Evolutionary conservation across 805 yeast species (phyloP), one percentile per base, ranked within the genome.

Genomic region (Kregervanrija fluxuum): DNA sequence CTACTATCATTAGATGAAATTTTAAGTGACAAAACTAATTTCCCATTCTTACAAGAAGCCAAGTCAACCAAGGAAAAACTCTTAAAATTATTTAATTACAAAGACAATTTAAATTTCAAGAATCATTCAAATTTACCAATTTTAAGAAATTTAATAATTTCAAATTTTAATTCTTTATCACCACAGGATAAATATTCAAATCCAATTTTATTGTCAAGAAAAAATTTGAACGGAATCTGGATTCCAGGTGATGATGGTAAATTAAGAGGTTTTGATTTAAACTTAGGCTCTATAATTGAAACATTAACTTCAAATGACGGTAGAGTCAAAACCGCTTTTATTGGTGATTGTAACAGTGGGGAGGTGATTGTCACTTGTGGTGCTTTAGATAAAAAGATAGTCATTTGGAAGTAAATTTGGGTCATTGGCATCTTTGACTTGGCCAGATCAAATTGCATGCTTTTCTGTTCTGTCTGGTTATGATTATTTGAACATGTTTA

Each of bases 111-210:
- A 44, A 42, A 44, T 2, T 55, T 59, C 42, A 56, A 52, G 33
- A 22, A 17, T 14, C 40, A 28, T 11, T 45, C 64, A 2, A 51
- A 45, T 12, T 46, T 52, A 8, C 61, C 62, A 9, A 61, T 65
- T 8, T 32, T 58, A 4, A 53, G 75, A 30, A 64, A 66, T 9
- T 40, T 57, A n/a, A 65, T 75, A 4, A 47, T 70, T 13, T 62
- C 71, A 5, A 75, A 75, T 40, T 55, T 66, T 42, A 71, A 68
- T 49, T 71, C 86, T 0, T 48, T 70, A 47, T 68, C 85, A 1
- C 86, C 88, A 1, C 90, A 84, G 59, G 87, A 82, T 54, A 80
- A 80, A 57, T 83, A 69, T 54, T 76, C 83, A 2, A 71, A 65
- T 43, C 72, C 84, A 0, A 53, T 65, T 11, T 57, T 83, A 3